Percentiles rank a stretch among this genome's conserved stretches.
phyloP scores from a whole-genome alignment of 192 early-diverging fungal genomes.

The Gaertneriomyces semiglobifer region DNA sequence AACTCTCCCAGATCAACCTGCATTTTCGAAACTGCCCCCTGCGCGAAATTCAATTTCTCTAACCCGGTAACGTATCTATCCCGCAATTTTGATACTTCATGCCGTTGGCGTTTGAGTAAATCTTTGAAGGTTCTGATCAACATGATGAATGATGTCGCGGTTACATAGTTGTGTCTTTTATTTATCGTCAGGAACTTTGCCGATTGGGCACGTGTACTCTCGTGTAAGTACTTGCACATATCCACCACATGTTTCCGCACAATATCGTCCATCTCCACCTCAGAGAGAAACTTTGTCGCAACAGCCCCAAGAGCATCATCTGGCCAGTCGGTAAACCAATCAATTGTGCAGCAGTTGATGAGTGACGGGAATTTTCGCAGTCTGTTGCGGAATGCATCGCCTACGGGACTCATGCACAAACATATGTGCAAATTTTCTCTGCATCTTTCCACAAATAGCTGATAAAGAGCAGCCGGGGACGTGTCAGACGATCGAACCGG shows the following conservation, averaged over 20 bases:
- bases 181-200: constrained; percentile 40
- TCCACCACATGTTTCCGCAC: constrained; percentile 47
- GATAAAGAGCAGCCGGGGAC: constrained; percentile 48
- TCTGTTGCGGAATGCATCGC: constrained; percentile 56
- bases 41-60: constrained; percentile 58
- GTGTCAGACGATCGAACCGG: constrained; percentile 33
- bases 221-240: constrained; percentile 63
- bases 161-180: constrained; percentile 58
- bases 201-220: constrained; percentile 49
- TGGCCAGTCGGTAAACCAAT: constrained; percentile 64
- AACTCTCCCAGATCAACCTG: constrained; percentile 56
- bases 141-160: constrained; percentile 59
- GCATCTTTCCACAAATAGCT: constrained; percentile 52
- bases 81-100: constrained; percentile 45
- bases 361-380: constrained; percentile 57
- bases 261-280: constrained; percentile 48
- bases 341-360: constrained; percentile 62
- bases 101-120: constrained; percentile 41
- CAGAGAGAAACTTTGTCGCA: constrained; percentile 51
- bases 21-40: constrained; percentile 57
- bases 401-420: constrained; percentile 58
- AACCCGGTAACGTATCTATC: constrained; percentile 56
- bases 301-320: constrained; percentile 59
- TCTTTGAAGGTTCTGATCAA: constrained; percentile 57
- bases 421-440: constrained; percentile 57